Base-by-base conservation (phyloP, 2,329 filamentous ascomycete species). In the Sclerotinia trifoliorum region DNA sequence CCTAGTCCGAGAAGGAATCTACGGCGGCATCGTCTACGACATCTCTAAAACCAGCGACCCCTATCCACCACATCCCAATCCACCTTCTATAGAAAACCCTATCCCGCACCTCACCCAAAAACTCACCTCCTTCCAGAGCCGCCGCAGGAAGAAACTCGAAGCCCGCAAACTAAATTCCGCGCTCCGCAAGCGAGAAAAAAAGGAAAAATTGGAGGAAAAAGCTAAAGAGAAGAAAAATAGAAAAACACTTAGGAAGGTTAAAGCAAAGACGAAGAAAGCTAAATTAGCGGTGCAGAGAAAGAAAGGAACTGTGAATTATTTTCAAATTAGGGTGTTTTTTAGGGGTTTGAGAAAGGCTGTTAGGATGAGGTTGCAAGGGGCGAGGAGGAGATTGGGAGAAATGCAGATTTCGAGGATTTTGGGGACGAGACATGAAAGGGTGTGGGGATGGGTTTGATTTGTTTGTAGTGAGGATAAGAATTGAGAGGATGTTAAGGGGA, bases 1-100 rank as follows among this genome's bases (percentile, higher is more conserved):
- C 24, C 35, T 67, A 15, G 46, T 51, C 2, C 46, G 56, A 24
- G 56, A 67, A 46, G 65, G 65, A 15, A 51, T 67, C 13, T 61
- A 62, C 55, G 32, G 42, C 3, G 56, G 49, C 11, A 49, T 67
- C 13, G 39, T 67, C 44, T 67, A 52, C 35, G 32, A 49, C 7
- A 5, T 48, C 17, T 13, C 8, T 44, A 7, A 39, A 7, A 24
- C 54, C 8, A 21, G 35, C 29, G 19, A 19, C 19, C 35, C 26
- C 11, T 26, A 21, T 63, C n/a, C 51, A 2, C 11, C 17, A 0
- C 29, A 26, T 32, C 19, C 46, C 5, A 7, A 44, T 15, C 57
- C 17, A 32, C 17, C 5, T 42, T 42, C 39, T 5, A 42, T 5
- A 1, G 5, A 42, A 42, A 5, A 42, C 5, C 5, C 39, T 21